phyloP scores from a whole-genome alignment of 371 early-diverging fungal species.

The Funneliformis caledonium region DNA sequence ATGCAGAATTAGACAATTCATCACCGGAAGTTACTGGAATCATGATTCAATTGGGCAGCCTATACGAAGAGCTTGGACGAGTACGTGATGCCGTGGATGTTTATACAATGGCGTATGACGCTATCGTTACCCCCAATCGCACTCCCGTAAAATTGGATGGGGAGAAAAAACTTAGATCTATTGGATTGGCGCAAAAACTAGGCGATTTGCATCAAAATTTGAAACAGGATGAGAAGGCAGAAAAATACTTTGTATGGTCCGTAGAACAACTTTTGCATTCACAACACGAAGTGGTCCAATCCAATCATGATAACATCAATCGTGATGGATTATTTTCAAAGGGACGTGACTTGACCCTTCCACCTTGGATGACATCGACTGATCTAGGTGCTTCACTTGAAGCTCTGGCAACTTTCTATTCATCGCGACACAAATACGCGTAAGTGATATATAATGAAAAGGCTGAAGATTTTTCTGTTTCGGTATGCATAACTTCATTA shows the following conservation, averaged over 20 bases:
- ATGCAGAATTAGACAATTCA: conserved; percentile 55
- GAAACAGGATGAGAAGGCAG: conserved; percentile 60
- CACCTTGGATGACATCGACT: conserved; percentile 62
- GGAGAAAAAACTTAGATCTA: conserved; percentile 53
- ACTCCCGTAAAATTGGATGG: conserved; percentile 44
- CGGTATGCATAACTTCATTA: neutral
- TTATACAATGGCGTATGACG: conserved; percentile 53
- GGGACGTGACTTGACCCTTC: conserved; percentile 60
- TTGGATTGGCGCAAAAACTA: conserved; percentile 65
- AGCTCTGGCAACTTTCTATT: conserved; percentile 63
- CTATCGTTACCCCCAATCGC: conserved; percentile 43
- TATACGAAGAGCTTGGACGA: conserved; percentile 57
- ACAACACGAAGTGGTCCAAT: neutral
- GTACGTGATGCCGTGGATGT: conserved; percentile 60
- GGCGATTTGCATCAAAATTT: conserved; percentile 58
- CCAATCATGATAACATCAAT: conserved; percentile 16
- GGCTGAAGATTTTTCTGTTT: neutral
- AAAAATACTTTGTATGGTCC: conserved; percentile 66
- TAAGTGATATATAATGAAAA: conserved; percentile 42
- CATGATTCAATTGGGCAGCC: conserved; percentile 62
- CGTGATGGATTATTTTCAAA: conserved; percentile 36
- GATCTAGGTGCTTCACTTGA: conserved; percentile 65
- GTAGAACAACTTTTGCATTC: conserved; percentile 58
- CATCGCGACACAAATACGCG: conserved; percentile 56
- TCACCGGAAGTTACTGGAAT: conserved; percentile 66